These are phyloP conservation scores for Rhizophora mangle DNA, from an alignment of 345 rosid species.

Conservation along the genomic window DNA sequence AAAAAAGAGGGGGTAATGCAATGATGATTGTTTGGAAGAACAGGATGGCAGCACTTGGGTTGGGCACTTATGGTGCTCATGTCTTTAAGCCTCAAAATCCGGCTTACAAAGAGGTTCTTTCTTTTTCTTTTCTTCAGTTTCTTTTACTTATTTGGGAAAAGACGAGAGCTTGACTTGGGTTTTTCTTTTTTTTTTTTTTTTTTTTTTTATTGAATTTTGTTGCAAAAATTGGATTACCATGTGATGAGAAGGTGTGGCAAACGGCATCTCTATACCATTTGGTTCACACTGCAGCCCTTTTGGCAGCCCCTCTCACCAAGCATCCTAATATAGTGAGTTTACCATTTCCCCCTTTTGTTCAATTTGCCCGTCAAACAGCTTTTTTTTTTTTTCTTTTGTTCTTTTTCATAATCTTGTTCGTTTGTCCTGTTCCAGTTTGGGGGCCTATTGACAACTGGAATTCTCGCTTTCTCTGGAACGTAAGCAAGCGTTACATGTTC, in stretches of 20 bases:
- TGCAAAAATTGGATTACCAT: constrained; percentile 7
- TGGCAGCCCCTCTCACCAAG: constrained; percentile 73
- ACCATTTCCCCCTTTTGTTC: neutral
- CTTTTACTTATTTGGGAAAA: neutral
- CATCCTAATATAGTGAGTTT: constrained; percentile 60
- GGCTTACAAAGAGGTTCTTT: constrained; percentile 62
- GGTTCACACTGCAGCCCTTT: constrained; percentile 85
- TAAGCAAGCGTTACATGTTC: constrained; percentile 42
- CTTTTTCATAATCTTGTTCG: constrained; percentile 3
- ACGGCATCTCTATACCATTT: constrained; percentile 90
- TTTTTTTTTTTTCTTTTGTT: neutral
- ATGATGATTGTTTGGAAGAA: neutral
- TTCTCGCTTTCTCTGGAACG: constrained; percentile 81
- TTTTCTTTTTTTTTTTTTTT: neutral
- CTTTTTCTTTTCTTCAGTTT: neutral
- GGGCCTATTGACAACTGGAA: constrained; percentile 81
- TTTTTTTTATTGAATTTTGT: neutral
- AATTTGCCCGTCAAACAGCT: neutral
- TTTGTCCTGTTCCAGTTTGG: constrained; percentile 61
- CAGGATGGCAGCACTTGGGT: constrained; percentile 86
- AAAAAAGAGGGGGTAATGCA: neutral
- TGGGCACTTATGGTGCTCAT: constrained; percentile 91
- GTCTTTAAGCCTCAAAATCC: constrained; percentile 76
- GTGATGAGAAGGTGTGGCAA: constrained; percentile 67
- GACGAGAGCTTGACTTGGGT: neutral